Evolutionary conservation across 495 filamentous ascomycete species (phyloP), one percentile per base, ranked within the genome.

Genomic region (Penicillium chermesinum): DNA sequence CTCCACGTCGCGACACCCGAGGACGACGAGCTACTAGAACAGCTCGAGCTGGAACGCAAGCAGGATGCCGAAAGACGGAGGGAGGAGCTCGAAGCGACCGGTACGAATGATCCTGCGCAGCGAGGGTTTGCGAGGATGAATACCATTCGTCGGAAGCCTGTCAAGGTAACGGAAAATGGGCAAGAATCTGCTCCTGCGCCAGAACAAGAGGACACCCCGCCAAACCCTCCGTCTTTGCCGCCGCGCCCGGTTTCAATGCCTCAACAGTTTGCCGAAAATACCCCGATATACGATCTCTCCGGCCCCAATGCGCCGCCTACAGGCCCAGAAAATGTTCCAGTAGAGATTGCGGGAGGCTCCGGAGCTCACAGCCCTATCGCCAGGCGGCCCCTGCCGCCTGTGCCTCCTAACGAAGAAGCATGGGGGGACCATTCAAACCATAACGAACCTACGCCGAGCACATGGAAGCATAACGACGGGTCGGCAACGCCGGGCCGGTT

Each of bases 1-100:
- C 66, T 96, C 30, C 93, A 98, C 62, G 73, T 94, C 30, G 77
- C 91, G 44, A 73, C 77, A 0, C 77, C 78, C 13, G 75, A 84
- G 8, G 78, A 84, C 49, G 76, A 81, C 19, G 62, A 66, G 39
- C 58, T 78, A 8, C 69, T 84, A 2, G 61, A 72, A 22, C 64
- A 74, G 48, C 65, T 73, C 38, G 69, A 63, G 42, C 66, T 61
- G 19, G 66, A 71, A 33, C 61, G 66, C 25, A 58, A 63, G 49
- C 53, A 72, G 38, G 70, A 74, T 47, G 68, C 76, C 47, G 70
- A 72, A 49, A 65, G 75, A 47, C 54, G 76, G 65, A 66, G 73
- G 64, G 60, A 69, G 39, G 50, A 40, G 1, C 39, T 62, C 10
- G 57, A 58, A 16, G 55, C 64, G 12, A 60, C 58, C 3, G 49